These are phyloP conservation scores for Candida silvatica DNA, from an alignment of 805 yeast species.

Conservation along the genomic window DNA sequence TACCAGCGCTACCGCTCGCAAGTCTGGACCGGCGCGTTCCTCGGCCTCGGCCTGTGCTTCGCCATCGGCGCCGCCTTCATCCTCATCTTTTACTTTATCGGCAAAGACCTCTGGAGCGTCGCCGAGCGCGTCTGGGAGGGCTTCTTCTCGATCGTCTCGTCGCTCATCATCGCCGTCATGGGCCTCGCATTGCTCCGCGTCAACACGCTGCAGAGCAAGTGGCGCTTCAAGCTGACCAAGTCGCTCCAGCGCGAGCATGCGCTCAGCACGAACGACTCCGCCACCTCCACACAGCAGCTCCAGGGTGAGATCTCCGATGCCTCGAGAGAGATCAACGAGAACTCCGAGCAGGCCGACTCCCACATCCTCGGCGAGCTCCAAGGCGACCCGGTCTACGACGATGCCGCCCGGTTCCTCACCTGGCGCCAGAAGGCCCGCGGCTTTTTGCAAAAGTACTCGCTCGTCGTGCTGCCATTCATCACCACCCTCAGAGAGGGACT, in stretches of 20 bases:
- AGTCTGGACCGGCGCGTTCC: constrained; percentile 73
- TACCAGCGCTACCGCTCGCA: constrained; percentile 50
- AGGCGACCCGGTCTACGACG: constrained; percentile 12
- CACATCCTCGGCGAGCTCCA: constrained; percentile 9
- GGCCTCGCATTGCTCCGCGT: constrained; percentile 76
- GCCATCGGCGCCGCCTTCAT: constrained; percentile 68
- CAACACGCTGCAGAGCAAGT: constrained; percentile 75
- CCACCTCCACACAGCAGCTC: too few relatives aligned
- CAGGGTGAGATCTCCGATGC: background rate
- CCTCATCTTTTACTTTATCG: constrained; percentile 61
- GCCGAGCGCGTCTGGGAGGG: constrained; percentile 93
- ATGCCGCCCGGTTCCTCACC: constrained; percentile 7
- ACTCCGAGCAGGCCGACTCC: constrained; percentile 3
- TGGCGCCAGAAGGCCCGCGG: constrained; percentile 18
- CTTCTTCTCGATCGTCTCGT: constrained; percentile 65
- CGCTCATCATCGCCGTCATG: constrained; percentile 76
- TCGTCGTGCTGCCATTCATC: constrained; percentile 68
- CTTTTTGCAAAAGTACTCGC: constrained; percentile 54
- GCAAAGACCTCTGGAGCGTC: constrained; percentile 78
- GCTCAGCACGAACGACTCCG: background rate
- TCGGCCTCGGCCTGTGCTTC: constrained; percentile 64
- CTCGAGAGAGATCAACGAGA: background rate
- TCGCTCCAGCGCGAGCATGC: constrained; percentile 10
- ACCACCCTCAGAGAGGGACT: constrained; percentile 86
- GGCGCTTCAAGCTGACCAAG: constrained; percentile 47